phyloP scores from a whole-genome alignment of 2,329 filamentous ascomycete genomes.

The Drechslerella stenobrocha region DNA sequence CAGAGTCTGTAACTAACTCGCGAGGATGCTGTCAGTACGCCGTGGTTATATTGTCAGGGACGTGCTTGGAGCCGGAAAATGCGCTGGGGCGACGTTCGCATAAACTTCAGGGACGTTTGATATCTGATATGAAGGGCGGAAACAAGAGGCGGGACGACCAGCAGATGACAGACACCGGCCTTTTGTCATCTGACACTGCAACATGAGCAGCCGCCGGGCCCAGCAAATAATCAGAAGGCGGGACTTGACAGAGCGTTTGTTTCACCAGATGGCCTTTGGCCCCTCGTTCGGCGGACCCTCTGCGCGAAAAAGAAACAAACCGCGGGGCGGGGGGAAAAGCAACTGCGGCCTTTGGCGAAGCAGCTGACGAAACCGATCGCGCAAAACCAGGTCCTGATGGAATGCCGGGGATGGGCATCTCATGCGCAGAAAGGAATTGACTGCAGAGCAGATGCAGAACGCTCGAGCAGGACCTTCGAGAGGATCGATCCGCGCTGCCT shows the following conservation, averaged over 20 bases:
- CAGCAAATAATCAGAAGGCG: slow-evolving; percentile 41
- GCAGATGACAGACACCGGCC: slow-evolving; percentile 43
- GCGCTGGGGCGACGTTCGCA: too few species aligned
- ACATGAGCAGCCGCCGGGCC: slow-evolving; percentile 40
- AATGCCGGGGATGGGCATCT: slow-evolving; percentile 17
- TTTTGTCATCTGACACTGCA: slow-evolving; percentile 40
- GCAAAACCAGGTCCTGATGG: not conserved
- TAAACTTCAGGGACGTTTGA: too few species aligned
- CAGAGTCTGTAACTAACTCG: slow-evolving; percentile 1
- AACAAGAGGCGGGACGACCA: not conserved
- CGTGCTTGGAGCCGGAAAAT: too few species aligned
- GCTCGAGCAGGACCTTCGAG: too few species aligned
- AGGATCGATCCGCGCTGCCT: too few species aligned
- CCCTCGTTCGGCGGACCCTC: slow-evolving; percentile 19
- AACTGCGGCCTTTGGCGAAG: slow-evolving; percentile 17
- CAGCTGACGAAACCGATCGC: too few species aligned
- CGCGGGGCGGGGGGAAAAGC: slow-evolving; percentile 24
- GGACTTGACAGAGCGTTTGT: slow-evolving; percentile 28
- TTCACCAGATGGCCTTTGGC: slow-evolving; percentile 29
- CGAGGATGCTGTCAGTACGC: too few species aligned
- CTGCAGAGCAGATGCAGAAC: too few species aligned
- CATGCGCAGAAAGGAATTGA: too few species aligned
- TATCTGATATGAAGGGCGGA: slow-evolving; percentile 15
- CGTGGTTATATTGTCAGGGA: too few species aligned
- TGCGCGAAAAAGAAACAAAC: slow-evolving; percentile 9